phyloP scores from a whole-genome alignment of 345 rosid species.

The Pugionium dolabratum region DNA sequence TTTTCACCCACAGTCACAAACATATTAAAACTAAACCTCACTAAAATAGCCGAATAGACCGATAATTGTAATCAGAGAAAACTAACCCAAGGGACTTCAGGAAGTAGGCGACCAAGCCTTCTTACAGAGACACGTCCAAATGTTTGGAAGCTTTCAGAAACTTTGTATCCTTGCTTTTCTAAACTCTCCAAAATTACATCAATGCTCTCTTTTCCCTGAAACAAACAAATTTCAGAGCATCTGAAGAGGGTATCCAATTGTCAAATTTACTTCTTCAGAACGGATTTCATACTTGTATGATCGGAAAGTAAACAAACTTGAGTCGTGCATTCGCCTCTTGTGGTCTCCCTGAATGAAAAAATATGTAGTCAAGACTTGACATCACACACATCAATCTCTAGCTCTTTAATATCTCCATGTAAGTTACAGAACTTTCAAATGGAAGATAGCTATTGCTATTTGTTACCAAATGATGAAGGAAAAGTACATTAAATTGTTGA shows the following conservation, averaged over 20 bases:
- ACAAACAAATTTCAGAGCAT: not conserved
- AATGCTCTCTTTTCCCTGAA: conserved; percentile 64
- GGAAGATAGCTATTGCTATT: no score
- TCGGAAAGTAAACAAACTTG: conserved; percentile 63
- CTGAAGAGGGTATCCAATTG: not conserved
- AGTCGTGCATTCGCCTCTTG: conserved; percentile 67
- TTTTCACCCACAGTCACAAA: no score
- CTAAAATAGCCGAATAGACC: no score
- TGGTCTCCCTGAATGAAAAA: conserved; percentile 21
- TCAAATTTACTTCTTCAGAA: not conserved
- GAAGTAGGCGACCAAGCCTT: conserved; percentile 79
- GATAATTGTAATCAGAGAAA: conserved; percentile 1
- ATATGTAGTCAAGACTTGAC: not conserved
- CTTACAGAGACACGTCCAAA: conserved; percentile 60
- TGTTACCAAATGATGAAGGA: not conserved
- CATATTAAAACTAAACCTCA: no score
- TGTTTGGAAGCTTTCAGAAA: conserved; percentile 47
- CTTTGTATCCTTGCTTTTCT: conserved; percentile 43
- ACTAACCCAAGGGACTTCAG: conserved; percentile 79
- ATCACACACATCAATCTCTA: no score
- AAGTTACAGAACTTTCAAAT: no score
- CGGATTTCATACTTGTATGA: conserved; percentile 44
- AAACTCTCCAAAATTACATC: conserved; percentile 52
- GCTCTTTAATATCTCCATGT: no score
- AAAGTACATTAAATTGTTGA: not conserved